Conservation (phyloP, 192 early-diverging fungal species). For the Entrophospora sp. region DNA sequence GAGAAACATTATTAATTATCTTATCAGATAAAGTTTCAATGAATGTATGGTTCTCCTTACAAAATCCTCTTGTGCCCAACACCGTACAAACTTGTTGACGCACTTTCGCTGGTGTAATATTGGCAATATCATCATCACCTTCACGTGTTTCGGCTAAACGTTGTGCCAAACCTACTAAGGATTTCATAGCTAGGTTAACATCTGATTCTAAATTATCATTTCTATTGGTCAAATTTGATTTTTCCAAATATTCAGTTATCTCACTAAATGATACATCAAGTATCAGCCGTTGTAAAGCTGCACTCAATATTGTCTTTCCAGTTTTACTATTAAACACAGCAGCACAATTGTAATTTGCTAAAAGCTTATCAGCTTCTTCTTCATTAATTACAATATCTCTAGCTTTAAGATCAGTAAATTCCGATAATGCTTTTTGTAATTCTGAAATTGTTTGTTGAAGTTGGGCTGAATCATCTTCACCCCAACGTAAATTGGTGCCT, state of each 20-base stretch:
- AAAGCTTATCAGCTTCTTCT: neutral
- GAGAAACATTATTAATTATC: neutral
- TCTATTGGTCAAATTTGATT: neutral
- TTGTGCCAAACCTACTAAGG: neutral
- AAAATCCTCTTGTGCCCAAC: constrained; percentile 12
- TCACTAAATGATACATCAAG: neutral
- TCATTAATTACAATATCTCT: constrained; percentile 11
- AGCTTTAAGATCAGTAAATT: constrained; percentile 2
- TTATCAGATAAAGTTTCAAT: neutral
- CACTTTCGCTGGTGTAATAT: constrained; percentile 12
- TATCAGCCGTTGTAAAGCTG: constrained; percentile 6
- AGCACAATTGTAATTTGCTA: neutral
- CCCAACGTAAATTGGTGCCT: constrained; percentile 7
- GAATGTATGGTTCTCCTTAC: constrained; percentile 12
- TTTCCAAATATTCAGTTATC: neutral
- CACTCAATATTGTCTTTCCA: constrained; percentile 1
- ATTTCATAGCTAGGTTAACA: neutral
- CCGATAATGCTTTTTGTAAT: neutral
- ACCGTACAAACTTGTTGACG: constrained; percentile 19
- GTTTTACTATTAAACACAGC: neutral
- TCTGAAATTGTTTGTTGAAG: neutral
- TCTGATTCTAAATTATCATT: constrained; percentile 4
- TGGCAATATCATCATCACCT: constrained; percentile 7
- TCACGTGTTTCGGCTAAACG: neutral
- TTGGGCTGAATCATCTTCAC: constrained; percentile 6